These are phyloP conservation scores for Claviceps sorghi DNA, from an alignment of 2,329 filamentous ascomycete genomes.

Conservation along the genomic window DNA sequence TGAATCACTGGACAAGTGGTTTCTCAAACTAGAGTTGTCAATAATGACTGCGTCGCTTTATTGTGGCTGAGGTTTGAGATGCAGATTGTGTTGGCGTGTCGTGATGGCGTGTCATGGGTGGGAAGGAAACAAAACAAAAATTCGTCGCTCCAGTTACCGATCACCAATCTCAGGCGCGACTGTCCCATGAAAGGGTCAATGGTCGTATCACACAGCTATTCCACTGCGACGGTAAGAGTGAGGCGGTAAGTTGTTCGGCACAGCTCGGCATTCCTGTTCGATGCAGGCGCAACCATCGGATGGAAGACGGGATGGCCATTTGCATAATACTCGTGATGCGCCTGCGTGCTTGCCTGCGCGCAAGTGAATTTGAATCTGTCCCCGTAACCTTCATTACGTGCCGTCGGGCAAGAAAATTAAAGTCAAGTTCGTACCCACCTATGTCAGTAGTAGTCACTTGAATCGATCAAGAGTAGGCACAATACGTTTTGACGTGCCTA, in stretches of 20 bases:
- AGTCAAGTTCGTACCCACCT: too few species aligned
- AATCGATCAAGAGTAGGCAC: too few species aligned
- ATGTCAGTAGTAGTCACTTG: too few species aligned
- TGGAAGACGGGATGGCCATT: neutral
- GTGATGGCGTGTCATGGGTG: neutral
- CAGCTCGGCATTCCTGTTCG: neutral
- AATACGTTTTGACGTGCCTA: too few species aligned
- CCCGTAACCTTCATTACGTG: neutral
- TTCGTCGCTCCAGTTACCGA: neutral
- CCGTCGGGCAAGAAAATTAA: too few species aligned
- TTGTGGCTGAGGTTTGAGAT: neutral
- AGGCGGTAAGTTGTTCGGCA: neutral
- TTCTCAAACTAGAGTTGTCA: neutral
- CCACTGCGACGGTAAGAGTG: neutral
- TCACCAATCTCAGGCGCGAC: neutral
- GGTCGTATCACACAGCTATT: neutral
- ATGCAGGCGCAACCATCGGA: slow-evolving; percentile 1
- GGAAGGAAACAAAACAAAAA: neutral
- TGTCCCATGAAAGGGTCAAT: neutral
- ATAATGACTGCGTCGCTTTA: neutral
- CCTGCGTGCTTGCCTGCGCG: neutral
- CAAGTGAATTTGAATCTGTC: too few species aligned
- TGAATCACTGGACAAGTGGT: neutral
- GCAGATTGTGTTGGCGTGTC: neutral
- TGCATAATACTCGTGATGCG: neutral